phyloP scores from a whole-genome alignment of 2,329 filamentous ascomycete species.

The Aspergillus pseudotamarii region DNA sequence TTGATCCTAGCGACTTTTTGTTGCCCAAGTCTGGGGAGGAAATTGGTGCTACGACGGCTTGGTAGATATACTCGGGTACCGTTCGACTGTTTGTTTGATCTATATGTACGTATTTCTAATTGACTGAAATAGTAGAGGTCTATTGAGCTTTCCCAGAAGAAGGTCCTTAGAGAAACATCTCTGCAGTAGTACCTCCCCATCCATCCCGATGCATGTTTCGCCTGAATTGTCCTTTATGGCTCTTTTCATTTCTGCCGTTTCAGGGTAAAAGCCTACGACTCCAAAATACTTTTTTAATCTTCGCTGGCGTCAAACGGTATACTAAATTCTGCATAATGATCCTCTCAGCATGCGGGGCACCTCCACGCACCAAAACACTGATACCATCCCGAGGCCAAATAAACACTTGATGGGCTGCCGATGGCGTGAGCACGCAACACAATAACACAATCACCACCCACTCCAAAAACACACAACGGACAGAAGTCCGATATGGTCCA shows the following conservation, averaged over 20 bases:
- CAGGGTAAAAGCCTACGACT: no score
- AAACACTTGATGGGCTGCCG: not conserved
- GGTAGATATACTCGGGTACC: not conserved
- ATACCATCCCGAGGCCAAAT: not conserved
- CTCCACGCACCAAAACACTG: not conserved
- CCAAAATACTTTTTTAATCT: no score
- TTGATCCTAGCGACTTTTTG: slow-evolving; percentile 18
- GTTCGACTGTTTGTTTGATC: not conserved
- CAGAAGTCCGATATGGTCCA: not conserved
- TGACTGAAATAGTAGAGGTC: not conserved
- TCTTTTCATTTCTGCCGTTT: no score
- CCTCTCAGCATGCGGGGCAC: not conserved
- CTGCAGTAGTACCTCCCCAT: not conserved
- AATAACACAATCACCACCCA: slow-evolving; percentile 10
- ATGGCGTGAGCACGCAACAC: slow-evolving; percentile 4
- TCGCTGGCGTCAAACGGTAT: not conserved
- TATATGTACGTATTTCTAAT: not conserved
- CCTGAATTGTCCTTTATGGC: no score
- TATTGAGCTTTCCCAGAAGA: not conserved
- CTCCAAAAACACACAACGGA: not conserved
- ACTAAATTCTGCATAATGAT: not conserved
- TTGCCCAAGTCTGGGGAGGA: slow-evolving; percentile 14
- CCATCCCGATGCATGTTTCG: not conserved
- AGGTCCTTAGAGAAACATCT: accelerated
- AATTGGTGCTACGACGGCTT: slow-evolving; percentile 19